phyloP scores from a whole-genome alignment of 164 flowering plant species.

The Chimonanthus salicifolius region DNA sequence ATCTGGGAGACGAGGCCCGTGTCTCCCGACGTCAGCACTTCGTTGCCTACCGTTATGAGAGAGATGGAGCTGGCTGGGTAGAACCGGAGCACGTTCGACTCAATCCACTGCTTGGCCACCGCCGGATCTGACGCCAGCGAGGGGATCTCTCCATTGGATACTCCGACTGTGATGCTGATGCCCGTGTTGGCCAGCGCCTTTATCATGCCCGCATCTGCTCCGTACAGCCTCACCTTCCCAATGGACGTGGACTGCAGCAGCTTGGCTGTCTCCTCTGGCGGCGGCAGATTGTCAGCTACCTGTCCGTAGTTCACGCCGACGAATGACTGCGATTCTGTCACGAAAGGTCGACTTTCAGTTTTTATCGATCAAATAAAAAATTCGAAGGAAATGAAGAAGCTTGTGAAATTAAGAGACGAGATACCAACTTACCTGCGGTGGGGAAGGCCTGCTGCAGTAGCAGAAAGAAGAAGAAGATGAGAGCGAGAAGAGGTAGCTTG shows the following conservation, averaged over 20 bases:
- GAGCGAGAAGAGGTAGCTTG: too few relatives aligned
- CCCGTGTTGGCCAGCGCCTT: slow-evolving; percentile 71
- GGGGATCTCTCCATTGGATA: slow-evolving; percentile 72
- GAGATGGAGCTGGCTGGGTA: slow-evolving; percentile 74
- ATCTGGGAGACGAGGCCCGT: slow-evolving; percentile 36
- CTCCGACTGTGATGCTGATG: slow-evolving; percentile 67
- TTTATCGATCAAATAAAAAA: neutral
- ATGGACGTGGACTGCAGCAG: slow-evolving; percentile 71
- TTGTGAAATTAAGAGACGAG: too few relatives aligned
- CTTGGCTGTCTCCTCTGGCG: slow-evolving; percentile 60
- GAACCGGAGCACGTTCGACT: slow-evolving; percentile 56
- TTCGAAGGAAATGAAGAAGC: too few relatives aligned
- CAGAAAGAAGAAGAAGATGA: too few relatives aligned
- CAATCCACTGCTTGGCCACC: slow-evolving; percentile 65
- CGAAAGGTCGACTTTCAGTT: too few relatives aligned
- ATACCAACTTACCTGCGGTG: too few relatives aligned
- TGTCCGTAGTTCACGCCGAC: slow-evolving; percentile 84
- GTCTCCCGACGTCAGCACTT: slow-evolving; percentile 54
- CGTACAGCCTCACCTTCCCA: slow-evolving; percentile 67
- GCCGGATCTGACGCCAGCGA: slow-evolving; percentile 61
- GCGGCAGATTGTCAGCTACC: slow-evolving; percentile 88
- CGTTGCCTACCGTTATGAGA: slow-evolving; percentile 79
- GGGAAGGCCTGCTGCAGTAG: too few relatives aligned
- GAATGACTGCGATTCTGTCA: slow-evolving; percentile 59
- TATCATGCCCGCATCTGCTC: slow-evolving; percentile 75